These are phyloP conservation scores for Termitomyces sp. DNA, from an alignment of 768 basidiomycete genomes.

Conservation along the genomic window DNA sequence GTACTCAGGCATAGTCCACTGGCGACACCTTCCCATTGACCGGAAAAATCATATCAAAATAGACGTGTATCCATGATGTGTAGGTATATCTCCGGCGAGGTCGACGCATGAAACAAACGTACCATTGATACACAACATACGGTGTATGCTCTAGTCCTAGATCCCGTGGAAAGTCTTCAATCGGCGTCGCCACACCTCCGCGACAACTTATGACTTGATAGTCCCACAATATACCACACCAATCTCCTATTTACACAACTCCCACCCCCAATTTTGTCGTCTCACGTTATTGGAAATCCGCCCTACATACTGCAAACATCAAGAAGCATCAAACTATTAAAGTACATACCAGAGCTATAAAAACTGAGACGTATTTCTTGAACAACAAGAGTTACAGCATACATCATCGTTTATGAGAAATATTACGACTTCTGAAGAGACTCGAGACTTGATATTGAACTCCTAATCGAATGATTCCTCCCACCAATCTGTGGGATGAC, in stretches of 20 bases:
- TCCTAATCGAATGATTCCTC: conserved; percentile 10
- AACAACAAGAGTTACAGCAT: neutral
- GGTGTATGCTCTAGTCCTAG: no score
- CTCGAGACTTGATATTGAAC: conserved; percentile 17
- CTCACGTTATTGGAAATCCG: neutral
- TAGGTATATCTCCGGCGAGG: no score
- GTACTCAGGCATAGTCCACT: neutral
- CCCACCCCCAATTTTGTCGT: neutral
- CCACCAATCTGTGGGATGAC: conserved; percentile 24
- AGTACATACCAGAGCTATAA: no score
- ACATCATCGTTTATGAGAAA: no score
- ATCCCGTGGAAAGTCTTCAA: neutral
- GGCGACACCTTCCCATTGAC: neutral
- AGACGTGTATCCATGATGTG: no score
- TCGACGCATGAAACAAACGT: no score
- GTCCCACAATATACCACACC: neutral
- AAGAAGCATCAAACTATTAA: neutral
- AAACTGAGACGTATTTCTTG: neutral
- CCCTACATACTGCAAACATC: neutral
- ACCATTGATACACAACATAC: no score
- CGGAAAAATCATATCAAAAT: no score
- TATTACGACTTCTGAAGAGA: conserved; percentile 9
- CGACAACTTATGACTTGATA: neutral
- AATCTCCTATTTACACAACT: neutral
- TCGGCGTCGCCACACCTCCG: neutral